Base-by-base conservation (phyloP, 1,139 yeast genomes). In the Yamadazyma epiphylla region DNA sequence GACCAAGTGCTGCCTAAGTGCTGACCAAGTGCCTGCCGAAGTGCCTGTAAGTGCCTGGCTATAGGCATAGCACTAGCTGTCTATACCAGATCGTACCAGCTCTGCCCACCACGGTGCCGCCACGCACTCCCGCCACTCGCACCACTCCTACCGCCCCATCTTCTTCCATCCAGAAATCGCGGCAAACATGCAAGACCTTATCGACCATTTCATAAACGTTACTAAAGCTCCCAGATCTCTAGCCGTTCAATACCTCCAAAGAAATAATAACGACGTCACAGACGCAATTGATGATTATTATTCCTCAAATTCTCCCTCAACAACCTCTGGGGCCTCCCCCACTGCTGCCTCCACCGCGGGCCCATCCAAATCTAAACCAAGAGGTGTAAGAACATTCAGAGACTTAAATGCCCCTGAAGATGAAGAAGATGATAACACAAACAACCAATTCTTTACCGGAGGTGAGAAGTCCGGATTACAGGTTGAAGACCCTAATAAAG, bases 381-480 rank as follows among this genome's bases (percentile, higher is more conserved):
- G 30, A 13, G 69, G 71, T 4, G 46, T 68, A 11, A 55, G 58
- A 26, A 68, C 79, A 6, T 73, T 78, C 36, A 59, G 73, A 34
- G 81, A 78, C 42, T 62, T 81, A 49, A 65, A 68, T 35, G 45
- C 47, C 13, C 46, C 41, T 15, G 64, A 57, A 16, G 79, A 70
- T 23, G 76, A 70, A 15, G 80, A 74, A 24, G 85, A 80, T 32
- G 85, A 76, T 35, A 77, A 79, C 30, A 75, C 80, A 12, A 77
- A 78, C 41, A 74, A 80, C 43, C 80, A 87, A 43, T 77, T 85
- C 55, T 94, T 91, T 47, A 91, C 97, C 3, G 96, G 96, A 14
- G 98, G 96, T 33, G 96, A 89, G 53, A 89, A 89, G 48, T 86
- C 96, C 2, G 97, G 84, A 1, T 66, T 91, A 43, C 95, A 91